phyloP scores from a whole-genome alignment of 83 land plant species.

The Diphasiastrum complanatum region DNA sequence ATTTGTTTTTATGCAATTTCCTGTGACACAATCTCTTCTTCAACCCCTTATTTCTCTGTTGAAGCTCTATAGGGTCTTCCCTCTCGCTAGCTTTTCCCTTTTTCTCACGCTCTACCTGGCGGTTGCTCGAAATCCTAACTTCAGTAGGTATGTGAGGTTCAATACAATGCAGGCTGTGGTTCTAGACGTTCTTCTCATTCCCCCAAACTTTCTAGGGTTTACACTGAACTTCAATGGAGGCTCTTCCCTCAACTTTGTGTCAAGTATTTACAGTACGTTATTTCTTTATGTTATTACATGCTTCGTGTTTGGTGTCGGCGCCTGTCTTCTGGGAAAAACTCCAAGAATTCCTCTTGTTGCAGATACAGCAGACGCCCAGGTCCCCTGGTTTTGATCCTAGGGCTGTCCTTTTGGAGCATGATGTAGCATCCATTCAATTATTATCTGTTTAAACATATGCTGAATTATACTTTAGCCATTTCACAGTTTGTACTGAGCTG shows the following conservation, averaged over 20 bases:
- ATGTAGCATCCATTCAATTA: too few relatives aligned
- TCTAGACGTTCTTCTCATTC: constrained; percentile 67
- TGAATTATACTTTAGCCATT: too few relatives aligned
- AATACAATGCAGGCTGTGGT: constrained; percentile 94
- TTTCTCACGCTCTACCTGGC: constrained; percentile 81
- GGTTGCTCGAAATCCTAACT: constrained; percentile 62
- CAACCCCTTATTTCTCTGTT: constrained; percentile 64
- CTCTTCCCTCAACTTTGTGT: constrained; percentile 37
- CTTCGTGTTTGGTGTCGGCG: constrained; percentile 50
- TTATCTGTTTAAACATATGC: too few relatives aligned
- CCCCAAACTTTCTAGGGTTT: constrained; percentile 55
- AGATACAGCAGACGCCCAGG: constrained; percentile 73
- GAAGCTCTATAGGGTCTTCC: constrained; percentile 53
- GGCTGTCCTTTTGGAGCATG: too few relatives aligned
- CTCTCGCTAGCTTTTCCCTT: constrained; percentile 66
- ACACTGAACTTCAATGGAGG: constrained; percentile 49
- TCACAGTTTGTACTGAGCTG: too few relatives aligned
- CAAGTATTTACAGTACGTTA: constrained; percentile 37
- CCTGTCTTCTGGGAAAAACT: constrained; percentile 64
- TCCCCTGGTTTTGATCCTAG: constrained; percentile 22
- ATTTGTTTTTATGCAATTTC: constrained; percentile 56
- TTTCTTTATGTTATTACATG: constrained; percentile 53
- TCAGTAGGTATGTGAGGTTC: constrained; percentile 73
- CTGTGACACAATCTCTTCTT: constrained; percentile 34
- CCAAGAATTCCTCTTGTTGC: constrained; percentile 79